Percentiles rank a stretch among this genome's conserved stretches.
These are phyloP conservation scores for Psilocybe cubensis DNA, from an alignment of 768 basidiomycete species.

Conservation along the genomic window DNA sequence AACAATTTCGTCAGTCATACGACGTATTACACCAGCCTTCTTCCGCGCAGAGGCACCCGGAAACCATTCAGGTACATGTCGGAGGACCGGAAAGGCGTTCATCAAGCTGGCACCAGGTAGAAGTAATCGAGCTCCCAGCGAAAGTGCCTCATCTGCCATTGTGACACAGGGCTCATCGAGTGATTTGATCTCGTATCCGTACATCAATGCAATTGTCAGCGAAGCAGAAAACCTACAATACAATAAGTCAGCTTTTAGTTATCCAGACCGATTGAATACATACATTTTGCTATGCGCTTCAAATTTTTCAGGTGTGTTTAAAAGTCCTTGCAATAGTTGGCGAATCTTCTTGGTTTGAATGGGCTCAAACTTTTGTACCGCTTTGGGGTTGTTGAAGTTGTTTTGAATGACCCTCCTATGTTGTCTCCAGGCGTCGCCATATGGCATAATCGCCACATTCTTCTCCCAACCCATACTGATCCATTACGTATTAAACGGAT, in stretches of 20 bases:
- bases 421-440: constrained; percentile 37
- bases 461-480: constrained; percentile 36
- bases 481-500: background rate
- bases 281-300: constrained; percentile 10
- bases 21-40: constrained; percentile 20
- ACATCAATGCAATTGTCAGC: constrained; percentile 19
- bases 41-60: constrained; percentile 15
- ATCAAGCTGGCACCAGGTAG: constrained; percentile 9
- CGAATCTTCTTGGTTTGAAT: constrained; percentile 30
- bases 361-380: constrained; percentile 23
- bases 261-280: background rate
- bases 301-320: constrained; percentile 8
- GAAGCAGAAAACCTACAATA: constrained; percentile 12
- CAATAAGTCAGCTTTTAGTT: background rate
- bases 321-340: constrained; percentile 29
- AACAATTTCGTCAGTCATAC: constrained; percentile 12
- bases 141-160: constrained; percentile 32
- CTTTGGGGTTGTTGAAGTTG: constrained; percentile 28
- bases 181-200: constrained; percentile 20
- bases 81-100: constrained; percentile 19
- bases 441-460: constrained; percentile 30
- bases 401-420: constrained; percentile 39
- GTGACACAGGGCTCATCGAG: constrained; percentile 19
- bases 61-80: constrained; percentile 20
- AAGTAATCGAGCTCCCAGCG: constrained; percentile 22